A percentile compares a stretch with the other conserved stretches of the same genome.
These are phyloP conservation scores for Erodium moschatum DNA, from an alignment of 441 rosid genomes.

Conservation along the genomic window DNA sequence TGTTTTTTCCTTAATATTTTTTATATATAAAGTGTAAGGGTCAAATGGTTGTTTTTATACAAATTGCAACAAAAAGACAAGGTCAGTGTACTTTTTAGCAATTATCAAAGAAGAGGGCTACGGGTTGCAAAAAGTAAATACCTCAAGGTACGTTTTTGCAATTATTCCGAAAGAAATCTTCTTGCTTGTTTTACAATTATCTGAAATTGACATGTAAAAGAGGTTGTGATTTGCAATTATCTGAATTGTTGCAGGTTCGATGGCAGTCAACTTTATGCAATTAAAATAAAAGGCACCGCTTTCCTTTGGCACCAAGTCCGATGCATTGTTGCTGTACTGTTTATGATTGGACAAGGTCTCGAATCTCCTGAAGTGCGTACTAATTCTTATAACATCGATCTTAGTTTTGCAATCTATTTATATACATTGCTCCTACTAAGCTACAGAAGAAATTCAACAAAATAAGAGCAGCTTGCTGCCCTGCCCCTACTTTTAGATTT, in stretches of 20 bases:
- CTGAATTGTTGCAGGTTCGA: conserved; percentile 38
- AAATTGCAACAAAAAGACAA: too few species aligned
- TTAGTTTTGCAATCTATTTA: conserved; percentile 6
- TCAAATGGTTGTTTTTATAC: too few species aligned
- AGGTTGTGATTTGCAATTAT: not conserved
- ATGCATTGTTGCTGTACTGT: conserved; percentile 79
- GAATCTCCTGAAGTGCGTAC: conserved; percentile 67
- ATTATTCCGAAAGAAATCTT: too few species aligned
- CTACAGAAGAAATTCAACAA: not conserved
- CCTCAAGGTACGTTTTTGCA: too few species aligned
- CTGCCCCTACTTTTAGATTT: not conserved
- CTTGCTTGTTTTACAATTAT: too few species aligned
- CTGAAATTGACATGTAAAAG: not conserved
- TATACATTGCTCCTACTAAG: not conserved
- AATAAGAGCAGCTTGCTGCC: not conserved
- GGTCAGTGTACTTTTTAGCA: too few species aligned
- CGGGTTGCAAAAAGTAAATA: too few species aligned
- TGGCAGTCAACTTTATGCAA: conserved; percentile 52
- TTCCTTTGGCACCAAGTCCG: conserved; percentile 93
- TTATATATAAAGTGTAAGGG: too few species aligned
- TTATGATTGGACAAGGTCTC: conserved; percentile 80
- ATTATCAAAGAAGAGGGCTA: too few species aligned
- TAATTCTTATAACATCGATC: conserved; percentile 5
- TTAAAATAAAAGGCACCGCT: conserved; percentile 76
- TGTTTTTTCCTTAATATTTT: too few species aligned